Evolutionary conservation across 202 grass and related monocot genomes (phyloP), one percentile per base, ranked within the genome.

Genomic region (Musa balbisiana): DNA sequence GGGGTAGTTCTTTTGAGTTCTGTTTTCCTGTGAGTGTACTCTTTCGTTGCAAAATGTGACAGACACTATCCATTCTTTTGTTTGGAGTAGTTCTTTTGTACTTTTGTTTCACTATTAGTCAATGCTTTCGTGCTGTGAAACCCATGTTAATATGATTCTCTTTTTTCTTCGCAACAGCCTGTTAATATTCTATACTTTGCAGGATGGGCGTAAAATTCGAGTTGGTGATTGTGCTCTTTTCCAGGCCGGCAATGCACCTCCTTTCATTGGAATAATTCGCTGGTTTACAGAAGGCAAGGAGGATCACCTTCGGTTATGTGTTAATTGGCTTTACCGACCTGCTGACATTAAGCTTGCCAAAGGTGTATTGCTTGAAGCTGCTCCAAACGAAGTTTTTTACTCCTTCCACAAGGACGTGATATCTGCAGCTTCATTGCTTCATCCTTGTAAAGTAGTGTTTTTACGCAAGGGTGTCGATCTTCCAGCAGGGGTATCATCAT

Each of bases 381-480:
- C 78, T 27, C 90, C 90, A 63, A 93, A 87, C 82, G 87, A 93
- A 75, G 80, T 93, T 52, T 93, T 93, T 67, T 90, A 85, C 62
- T 90, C 90, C 64, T 93, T 93, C 53, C 87, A 87, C 81, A 82
- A 85, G 71, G 90, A 92, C 83, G 75, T 85, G 69, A 67, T 83
- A 71, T 83, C 87, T 79, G 82, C 87, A 55, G 90, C 78, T 29
- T 90, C 87, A 49, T 84, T 93, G 52, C 83, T 93, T 72, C 90
- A 93, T 84, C 85, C 87, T 72, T 93, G 87, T 77, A 90, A 90
- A 74, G 85, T 93, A 84, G 75, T 87, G 76, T 93, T 93, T 86
- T 80, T 87, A 74, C 80, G 74, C 21, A 85, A 87, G 82, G 87
- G 90, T 51, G 72, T 72, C 67, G 85, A 90, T 52, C 83, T 90